Base-by-base conservation (phyloP, 257 asterid genomes). In the Solanum peruvianum region DNA sequence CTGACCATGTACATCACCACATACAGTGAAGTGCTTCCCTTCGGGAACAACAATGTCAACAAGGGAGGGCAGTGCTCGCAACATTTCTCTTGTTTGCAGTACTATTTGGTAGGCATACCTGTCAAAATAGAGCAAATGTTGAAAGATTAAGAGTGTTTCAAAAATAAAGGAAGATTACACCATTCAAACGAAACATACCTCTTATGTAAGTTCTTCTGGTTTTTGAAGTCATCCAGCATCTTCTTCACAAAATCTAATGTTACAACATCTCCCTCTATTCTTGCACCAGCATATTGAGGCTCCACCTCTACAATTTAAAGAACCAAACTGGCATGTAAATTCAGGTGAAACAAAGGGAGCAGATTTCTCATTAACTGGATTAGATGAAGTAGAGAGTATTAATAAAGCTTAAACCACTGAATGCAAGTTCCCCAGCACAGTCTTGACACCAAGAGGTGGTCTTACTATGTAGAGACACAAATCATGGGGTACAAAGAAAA, bases 1-100 rank as follows among this genome's bases (percentile, higher is more conserved):
- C 99, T 97, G 99, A 39, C 99, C 99, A 93, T 97, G 99, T 72
- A 97, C 99, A 90, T 97, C 99, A 88, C 99, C 99, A 71, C 99
- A 97, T 33, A 97, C 99, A 64, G 97, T 97, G 93, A 97, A 93
- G 90, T 93, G 98, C 70, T 97, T 96, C 87, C 99, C 98, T 35
- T 89, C 91, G 66, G 98, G 95, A 81, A 97, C 97, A 87, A 88
- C 90, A 72, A 97, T 94, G 91, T 96, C 99, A 72, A 97, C 98
- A 84, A 97, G 99, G 87, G 99, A 95, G 86, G 99, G 99, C 95
- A 96, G 87, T 69, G 95, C 92, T 86, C 89, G 95, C 85, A 96
- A 90, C 93, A 94, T 86, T 52, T 94, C 95, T 91, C 95, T 97
- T 82, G 90, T 91, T 87, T 95, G 96, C 89, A 97, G 91, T 73